These are phyloP conservation scores for Botryotinia narcissicola DNA, from an alignment of 2,329 filamentous ascomycete genomes.

Conservation along the genomic window DNA sequence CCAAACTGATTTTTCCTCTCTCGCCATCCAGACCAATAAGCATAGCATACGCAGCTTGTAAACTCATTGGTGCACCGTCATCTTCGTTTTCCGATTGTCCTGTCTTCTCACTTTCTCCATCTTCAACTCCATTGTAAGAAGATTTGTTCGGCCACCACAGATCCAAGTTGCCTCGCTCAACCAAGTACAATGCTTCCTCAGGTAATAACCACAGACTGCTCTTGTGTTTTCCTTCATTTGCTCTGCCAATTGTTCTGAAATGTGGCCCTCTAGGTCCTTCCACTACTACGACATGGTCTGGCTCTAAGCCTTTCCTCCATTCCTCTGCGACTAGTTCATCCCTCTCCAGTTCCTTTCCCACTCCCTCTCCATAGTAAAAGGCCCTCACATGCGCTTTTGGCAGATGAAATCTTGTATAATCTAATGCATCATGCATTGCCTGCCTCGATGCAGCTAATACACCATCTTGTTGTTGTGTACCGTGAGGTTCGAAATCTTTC, in stretches of 20 bases:
- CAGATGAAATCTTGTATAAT: constrained; percentile 72
- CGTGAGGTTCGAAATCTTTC: constrained; percentile 96
- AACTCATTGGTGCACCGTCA: constrained; percentile 75
- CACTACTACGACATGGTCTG: constrained; percentile 58
- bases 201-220: constrained; percentile 78
- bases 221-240: constrained; percentile 55
- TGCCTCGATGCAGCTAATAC: constrained; percentile 76
- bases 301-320: constrained; percentile 63
- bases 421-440: constrained; percentile 86
- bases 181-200: constrained; percentile 84
- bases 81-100: constrained; percentile 50
- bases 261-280: constrained; percentile 70
- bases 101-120: constrained; percentile 43
- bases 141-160: constrained; percentile 71
- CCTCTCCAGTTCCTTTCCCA: constrained; percentile 32
- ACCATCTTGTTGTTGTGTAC: constrained; percentile 75
- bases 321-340: constrained; percentile 60
- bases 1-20: constrained; percentile 61
- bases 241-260: constrained; percentile 72
- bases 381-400: constrained; percentile 64
- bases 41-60: constrained; percentile 86
- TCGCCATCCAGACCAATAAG: constrained; percentile 71
- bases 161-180: constrained; percentile 85
- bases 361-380: constrained; percentile 65
- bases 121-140: constrained; percentile 44